These are phyloP conservation scores for Sphaerosporella brunnea DNA, from an alignment of 495 filamentous ascomycete genomes.

Conservation along the genomic window DNA sequence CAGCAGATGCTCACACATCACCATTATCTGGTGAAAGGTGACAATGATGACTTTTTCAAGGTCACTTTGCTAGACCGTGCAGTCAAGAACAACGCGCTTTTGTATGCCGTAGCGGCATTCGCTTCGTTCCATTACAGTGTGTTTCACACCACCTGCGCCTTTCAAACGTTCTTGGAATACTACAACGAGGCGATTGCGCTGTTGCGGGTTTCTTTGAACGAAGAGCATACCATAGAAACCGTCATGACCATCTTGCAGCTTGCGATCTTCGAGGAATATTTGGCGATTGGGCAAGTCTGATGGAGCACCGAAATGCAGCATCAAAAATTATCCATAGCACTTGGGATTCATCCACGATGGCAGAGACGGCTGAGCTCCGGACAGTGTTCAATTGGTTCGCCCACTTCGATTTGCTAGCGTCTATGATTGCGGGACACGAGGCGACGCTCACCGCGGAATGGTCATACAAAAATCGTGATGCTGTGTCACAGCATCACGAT, in stretches of 20 bases:
- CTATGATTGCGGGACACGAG: constrained; percentile 62
- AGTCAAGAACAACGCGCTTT: constrained; percentile 58
- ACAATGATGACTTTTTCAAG: constrained; percentile 52
- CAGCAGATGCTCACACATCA: constrained; percentile 53
- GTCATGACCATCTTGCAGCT: constrained; percentile 80
- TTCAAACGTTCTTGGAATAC: constrained; percentile 69
- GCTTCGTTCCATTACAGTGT: constrained; percentile 72
- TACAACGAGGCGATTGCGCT: constrained; percentile 73
- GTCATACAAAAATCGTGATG: constrained; percentile 49
- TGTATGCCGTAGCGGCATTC: constrained; percentile 83
- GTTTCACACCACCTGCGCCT: constrained; percentile 44
- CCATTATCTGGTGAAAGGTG: constrained; percentile 61
- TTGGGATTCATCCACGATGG: constrained; percentile 59
- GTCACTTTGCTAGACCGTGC: constrained; percentile 52
- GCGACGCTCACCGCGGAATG: constrained; percentile 60
- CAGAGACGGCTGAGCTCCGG: constrained; percentile 46
- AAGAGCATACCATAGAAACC: constrained; percentile 52
- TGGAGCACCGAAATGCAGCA: constrained; percentile 83
- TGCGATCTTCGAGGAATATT: constrained; percentile 87
- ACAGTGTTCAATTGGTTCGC: constrained; percentile 72
- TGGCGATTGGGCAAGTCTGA: constrained; percentile 83
- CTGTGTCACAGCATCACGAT: constrained; percentile 52
- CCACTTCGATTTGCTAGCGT: constrained; percentile 71
- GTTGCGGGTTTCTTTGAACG: constrained; percentile 52
- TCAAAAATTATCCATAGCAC: constrained; percentile 60